phyloP scores from a whole-genome alignment of 2,329 filamentous ascomycete genomes.

The Neoascochyta sp. region DNA sequence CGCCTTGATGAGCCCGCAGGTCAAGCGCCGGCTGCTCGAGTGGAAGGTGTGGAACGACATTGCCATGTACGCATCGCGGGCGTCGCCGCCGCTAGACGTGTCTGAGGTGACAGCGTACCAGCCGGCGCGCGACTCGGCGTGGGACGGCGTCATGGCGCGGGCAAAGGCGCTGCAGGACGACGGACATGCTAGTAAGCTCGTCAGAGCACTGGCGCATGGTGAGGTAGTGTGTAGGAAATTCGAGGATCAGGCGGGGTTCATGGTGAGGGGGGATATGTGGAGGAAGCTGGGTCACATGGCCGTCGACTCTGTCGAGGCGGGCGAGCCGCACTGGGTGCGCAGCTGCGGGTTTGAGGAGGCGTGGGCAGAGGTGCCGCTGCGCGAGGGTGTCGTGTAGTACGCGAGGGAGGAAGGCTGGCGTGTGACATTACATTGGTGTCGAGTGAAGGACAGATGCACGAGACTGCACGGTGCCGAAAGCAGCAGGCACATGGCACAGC shows the following conservation, averaged over 20 bases:
- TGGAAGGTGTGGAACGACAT: conserved; percentile 78
- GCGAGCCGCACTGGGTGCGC: conserved; percentile 57
- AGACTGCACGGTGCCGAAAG: too few relatives aligned
- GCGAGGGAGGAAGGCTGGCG: too few relatives aligned
- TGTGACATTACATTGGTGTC: background rate
- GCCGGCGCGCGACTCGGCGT: conserved; percentile 42
- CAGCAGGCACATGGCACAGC: too few relatives aligned
- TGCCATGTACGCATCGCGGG: conserved; percentile 67
- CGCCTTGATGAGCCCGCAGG: conserved; percentile 55
- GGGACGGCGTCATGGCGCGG: conserved; percentile 46
- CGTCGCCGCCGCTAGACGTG: conserved; percentile 57
- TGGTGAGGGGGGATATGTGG: conserved; percentile 59
- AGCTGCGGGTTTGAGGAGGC: conserved; percentile 61
- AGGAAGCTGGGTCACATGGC: conserved; percentile 58
- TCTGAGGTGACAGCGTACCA: conserved; percentile 60
- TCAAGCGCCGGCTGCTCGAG: conserved; percentile 69
- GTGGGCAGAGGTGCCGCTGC: conserved; percentile 51
- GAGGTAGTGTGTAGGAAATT: conserved; percentile 51
- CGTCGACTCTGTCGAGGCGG: conserved; percentile 58
- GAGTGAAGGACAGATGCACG: background rate
- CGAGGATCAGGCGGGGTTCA: conserved; percentile 43
- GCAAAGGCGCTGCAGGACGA: conserved; percentile 61
- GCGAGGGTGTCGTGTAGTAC: too few relatives aligned
- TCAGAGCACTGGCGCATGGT: conserved; percentile 65
- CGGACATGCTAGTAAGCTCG: conserved; percentile 75